Percentiles rank a stretch among this genome's conserved stretches.
Evolutionary conservation across 768 basidiomycete genomes (phyloP).

Genomic region (Rhodosporidiobolus odoratus): DNA sequence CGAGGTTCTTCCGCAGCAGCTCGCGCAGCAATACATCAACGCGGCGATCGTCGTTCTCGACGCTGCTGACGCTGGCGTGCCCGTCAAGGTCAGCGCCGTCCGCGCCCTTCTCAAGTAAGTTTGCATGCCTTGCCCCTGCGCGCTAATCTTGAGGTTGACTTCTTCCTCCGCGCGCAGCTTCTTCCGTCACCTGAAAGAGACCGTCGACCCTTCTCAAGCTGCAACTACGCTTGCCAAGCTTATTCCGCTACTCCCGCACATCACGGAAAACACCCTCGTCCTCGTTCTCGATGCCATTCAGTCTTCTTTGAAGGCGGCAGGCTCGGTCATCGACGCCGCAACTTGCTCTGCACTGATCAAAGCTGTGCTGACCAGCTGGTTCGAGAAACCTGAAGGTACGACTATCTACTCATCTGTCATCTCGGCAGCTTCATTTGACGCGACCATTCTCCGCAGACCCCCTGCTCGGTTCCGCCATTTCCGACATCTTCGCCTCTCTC

Average conservation of each 20-base stretch:
- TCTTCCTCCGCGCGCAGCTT: constrained; percentile 46
- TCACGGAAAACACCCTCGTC: constrained; percentile 81
- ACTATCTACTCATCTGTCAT: neutral
- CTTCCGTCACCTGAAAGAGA: constrained; percentile 50
- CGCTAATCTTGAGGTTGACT: neutral
- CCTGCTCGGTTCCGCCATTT: constrained; percentile 75
- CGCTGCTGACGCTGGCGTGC: constrained; percentile 62
- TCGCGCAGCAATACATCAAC: constrained; percentile 78
- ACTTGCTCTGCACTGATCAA: constrained; percentile 63
- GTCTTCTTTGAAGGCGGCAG: constrained; percentile 67
- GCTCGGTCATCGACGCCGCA: constrained; percentile 48
- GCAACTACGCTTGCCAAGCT: constrained; percentile 72
- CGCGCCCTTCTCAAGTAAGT: constrained; percentile 86
- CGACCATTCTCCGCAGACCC: constrained; percentile 60
- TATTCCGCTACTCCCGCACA: constrained; percentile 70
- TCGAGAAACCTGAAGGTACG: constrained; percentile 75
- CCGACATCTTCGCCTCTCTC: constrained; percentile 69
- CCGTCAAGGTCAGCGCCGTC: constrained; percentile 89
- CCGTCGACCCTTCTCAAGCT: constrained; percentile 58
- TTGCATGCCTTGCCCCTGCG: neutral
- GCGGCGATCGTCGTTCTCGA: constrained; percentile 83
- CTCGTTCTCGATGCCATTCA: constrained; percentile 81
- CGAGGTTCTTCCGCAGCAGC: constrained; percentile 61
- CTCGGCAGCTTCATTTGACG: neutral
- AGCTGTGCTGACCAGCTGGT: constrained; percentile 74